Percentiles rank a stretch among this genome's conserved stretches.
Conservation (phyloP, 2,329 filamentous ascomycete genomes). For the Calycina marina region DNA sequence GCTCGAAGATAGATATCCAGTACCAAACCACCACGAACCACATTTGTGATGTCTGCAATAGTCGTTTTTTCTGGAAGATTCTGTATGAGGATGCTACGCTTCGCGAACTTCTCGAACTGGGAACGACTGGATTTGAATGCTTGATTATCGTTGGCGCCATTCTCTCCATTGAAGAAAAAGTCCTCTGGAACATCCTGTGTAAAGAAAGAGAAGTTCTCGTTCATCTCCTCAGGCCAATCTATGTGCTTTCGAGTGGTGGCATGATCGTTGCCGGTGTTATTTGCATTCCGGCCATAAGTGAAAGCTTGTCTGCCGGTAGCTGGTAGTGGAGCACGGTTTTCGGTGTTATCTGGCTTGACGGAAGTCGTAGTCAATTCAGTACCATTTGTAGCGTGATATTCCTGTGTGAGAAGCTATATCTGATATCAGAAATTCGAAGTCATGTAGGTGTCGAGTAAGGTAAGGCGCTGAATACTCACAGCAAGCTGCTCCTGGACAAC, state of each 20-base stretch:
- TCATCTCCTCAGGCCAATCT: too few species aligned
- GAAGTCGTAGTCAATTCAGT: too few species aligned
- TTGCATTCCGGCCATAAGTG: slow-evolving; percentile 13
- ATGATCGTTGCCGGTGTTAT: slow-evolving; percentile 10
- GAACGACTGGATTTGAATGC: slow-evolving; percentile 9
- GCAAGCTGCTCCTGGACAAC: slow-evolving; percentile 31
- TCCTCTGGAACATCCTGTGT: slow-evolving; percentile 9
- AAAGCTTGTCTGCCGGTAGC: slow-evolving; percentile 14
- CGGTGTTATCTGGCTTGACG: too few species aligned
- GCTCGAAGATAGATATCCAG: slow-evolving; percentile 51
- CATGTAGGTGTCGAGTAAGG: neutral
- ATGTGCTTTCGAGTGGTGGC: too few species aligned
- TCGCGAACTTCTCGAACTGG: slow-evolving; percentile 19
- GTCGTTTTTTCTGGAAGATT: slow-evolving; percentile 48
- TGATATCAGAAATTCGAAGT: too few species aligned
- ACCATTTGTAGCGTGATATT: too few species aligned
- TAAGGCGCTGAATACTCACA: slow-evolving; percentile 8
- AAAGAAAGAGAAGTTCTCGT: slow-evolving; percentile 12
- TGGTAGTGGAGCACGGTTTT: too few species aligned
- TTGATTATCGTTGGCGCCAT: slow-evolving; percentile 13
- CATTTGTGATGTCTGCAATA: slow-evolving; percentile 48
- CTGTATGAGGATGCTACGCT: slow-evolving; percentile 46
- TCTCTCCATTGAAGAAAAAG: slow-evolving; percentile 12
- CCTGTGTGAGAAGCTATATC: too few species aligned
- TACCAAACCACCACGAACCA: slow-evolving; percentile 55